phyloP scores from a whole-genome alignment of 2,329 filamentous ascomycete species.

The Dothidotthia symphoricarpi region DNA sequence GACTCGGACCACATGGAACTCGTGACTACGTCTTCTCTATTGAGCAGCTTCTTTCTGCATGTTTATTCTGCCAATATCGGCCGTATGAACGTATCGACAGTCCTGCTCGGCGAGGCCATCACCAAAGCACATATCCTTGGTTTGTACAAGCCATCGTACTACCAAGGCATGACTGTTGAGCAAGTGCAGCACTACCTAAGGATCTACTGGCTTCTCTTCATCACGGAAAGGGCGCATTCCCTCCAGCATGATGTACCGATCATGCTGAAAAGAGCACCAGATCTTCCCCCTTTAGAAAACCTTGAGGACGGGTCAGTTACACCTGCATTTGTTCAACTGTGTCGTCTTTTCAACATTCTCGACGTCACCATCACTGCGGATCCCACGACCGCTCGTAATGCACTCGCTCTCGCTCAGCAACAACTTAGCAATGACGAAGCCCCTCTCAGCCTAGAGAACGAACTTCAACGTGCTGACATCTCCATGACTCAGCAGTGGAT shows the following conservation, averaged over 20 bases:
- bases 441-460: slow-evolving; percentile 32
- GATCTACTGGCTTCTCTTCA: slow-evolving; percentile 40
- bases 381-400: slow-evolving; percentile 27
- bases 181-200: slow-evolving; percentile 30
- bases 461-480: slow-evolving; percentile 38
- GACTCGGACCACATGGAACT: slow-evolving; percentile 35
- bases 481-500: slow-evolving; percentile 42
- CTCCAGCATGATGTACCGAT: slow-evolving; percentile 39
- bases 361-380: slow-evolving; percentile 38
- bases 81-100: slow-evolving; percentile 36
- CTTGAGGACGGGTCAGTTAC: slow-evolving; percentile 33
- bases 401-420: slow-evolving; percentile 33
- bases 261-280: slow-evolving; percentile 29
- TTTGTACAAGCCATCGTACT: slow-evolving; percentile 28
- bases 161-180: slow-evolving; percentile 25
- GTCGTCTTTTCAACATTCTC: slow-evolving; percentile 36
- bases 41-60: slow-evolving; percentile 37
- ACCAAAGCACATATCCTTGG: slow-evolving; percentile 37
- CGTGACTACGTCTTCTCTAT: slow-evolving; percentile 28
- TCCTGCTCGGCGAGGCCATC: slow-evolving; percentile 35
- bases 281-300: slow-evolving; percentile 30
- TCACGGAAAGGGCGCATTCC: slow-evolving; percentile 38
- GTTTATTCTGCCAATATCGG: slow-evolving; percentile 38
- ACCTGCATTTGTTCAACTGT: slow-evolving; percentile 36
- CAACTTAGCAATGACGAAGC: slow-evolving; percentile 33